Conservation (phyloP, 441 rosid species). For the Euphorbia corollata region DNA sequence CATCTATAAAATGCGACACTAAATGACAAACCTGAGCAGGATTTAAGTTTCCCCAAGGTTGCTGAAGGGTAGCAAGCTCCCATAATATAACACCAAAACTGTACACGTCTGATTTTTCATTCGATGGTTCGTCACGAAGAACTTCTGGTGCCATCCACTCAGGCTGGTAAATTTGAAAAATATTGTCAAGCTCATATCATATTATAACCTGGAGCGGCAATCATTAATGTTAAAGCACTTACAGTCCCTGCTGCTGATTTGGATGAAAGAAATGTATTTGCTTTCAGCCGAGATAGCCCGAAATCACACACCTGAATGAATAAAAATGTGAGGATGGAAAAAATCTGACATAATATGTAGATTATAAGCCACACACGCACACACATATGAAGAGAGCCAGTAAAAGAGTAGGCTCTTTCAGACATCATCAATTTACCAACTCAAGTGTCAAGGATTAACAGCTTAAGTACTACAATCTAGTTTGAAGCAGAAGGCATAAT, state of each 20-base stretch:
- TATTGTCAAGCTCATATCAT: slow-evolving; percentile 14
- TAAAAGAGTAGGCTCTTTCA: not conserved
- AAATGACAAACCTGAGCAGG: slow-evolving; percentile 99
- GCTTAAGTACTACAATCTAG: not conserved
- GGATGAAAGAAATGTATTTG: slow-evolving; percentile 90
- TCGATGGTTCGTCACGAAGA: slow-evolving; percentile 89
- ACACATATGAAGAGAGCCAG: slow-evolving; percentile 14
- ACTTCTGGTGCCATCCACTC: slow-evolving; percentile 99
- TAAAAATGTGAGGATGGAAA: slow-evolving; percentile 17
- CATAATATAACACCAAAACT: slow-evolving; percentile 96
- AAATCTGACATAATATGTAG: not conserved
- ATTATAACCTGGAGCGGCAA: not conserved
- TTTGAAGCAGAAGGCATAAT: not conserved
- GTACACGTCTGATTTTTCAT: slow-evolving; percentile 93
- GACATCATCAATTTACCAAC: not conserved
- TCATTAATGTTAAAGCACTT: slow-evolving; percentile 38
- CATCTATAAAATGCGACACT: no score
- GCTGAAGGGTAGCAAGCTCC: slow-evolving; percentile 94
- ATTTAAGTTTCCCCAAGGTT: slow-evolving; percentile 88
- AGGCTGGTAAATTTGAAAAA: slow-evolving; percentile 50
- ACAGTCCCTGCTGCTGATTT: slow-evolving; percentile 99
- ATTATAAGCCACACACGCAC: no score
- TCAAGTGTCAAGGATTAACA: not conserved
- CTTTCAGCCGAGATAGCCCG: slow-evolving; percentile 95
- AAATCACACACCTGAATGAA: slow-evolving; percentile 86